phyloP scores from a whole-genome alignment of 768 basidiomycete genomes.

The Mycena pura region DNA sequence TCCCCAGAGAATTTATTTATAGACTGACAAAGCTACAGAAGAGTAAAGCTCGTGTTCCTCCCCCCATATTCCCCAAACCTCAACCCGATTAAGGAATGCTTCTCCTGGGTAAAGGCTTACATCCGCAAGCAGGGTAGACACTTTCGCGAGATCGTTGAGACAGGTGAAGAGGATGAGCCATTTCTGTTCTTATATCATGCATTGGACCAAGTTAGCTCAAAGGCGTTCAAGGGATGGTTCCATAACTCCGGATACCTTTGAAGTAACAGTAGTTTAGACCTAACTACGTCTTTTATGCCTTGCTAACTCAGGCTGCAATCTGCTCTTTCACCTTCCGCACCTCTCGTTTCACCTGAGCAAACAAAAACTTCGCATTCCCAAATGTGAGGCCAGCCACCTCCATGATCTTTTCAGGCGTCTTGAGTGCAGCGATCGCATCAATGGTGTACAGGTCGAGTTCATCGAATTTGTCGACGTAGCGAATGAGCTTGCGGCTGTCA shows the following conservation, averaged over 20 bases:
- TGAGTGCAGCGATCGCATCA: background rate
- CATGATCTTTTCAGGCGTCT: background rate
- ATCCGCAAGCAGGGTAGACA: constrained; percentile 31
- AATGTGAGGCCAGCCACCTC: background rate
- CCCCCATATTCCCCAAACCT: constrained; percentile 43
- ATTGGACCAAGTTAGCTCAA: background rate
- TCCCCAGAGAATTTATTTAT: background rate
- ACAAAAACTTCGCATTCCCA: constrained; percentile 3
- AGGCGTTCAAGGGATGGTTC: background rate
- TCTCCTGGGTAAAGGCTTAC: constrained; percentile 37
- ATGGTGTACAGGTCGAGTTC: background rate
- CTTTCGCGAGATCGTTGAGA: background rate
- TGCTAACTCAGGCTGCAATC: too few relatives aligned
- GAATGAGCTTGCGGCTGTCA: background rate
- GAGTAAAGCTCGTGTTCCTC: constrained; percentile 34
- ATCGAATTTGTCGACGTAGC: background rate
- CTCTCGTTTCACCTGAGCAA: background rate
- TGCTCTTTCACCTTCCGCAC: background rate
- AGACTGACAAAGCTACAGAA: constrained; percentile 5
- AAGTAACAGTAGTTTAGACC: too few relatives aligned
- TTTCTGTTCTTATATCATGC: background rate
- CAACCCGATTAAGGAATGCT: constrained; percentile 44
- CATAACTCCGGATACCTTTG: constrained; percentile 7
- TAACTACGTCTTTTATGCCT: too few relatives aligned
- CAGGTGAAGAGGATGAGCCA: background rate